These are phyloP conservation scores for Orychophragmus violaceus DNA, from an alignment of 345 rosid genomes.

Conservation along the genomic window DNA sequence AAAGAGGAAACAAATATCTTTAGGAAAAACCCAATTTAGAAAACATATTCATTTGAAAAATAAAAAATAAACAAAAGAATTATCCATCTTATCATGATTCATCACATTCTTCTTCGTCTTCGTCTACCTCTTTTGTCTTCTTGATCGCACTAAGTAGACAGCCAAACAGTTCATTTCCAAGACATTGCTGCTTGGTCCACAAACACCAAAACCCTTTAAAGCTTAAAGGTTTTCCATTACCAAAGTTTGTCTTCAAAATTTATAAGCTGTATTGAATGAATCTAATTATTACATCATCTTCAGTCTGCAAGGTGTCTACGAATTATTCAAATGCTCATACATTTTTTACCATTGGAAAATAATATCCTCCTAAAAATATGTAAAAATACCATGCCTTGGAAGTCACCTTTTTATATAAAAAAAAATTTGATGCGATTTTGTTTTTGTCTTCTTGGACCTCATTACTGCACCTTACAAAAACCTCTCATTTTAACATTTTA, in stretches of 20 bases:
- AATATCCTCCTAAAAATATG: neutral
- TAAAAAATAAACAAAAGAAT: neutral
- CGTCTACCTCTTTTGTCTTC: conserved; percentile 19
- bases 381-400: neutral
- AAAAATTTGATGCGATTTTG: too few species aligned
- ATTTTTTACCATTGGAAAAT: neutral
- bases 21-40: conserved; percentile 1
- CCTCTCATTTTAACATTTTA: too few species aligned
- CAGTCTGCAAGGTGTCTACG: conserved; percentile 4
- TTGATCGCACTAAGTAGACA: conserved; percentile 35
- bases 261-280: conserved; percentile 26
- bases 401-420: too few species aligned
- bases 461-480: too few species aligned
- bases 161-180: conserved; percentile 19
- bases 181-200: conserved; percentile 31
- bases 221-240: conserved; percentile 28
- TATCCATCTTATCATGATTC: conserved; percentile 22
- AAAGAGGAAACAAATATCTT: conserved; percentile 23
- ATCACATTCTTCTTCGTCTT: conserved; percentile 19
- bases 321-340: neutral
- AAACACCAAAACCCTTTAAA: conserved; percentile 23
- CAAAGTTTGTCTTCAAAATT: conserved; percentile 24
- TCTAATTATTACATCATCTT: conserved; percentile 30
- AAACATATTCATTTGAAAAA: conserved; percentile 5
- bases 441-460: too few species aligned